phyloP scores from a whole-genome alignment of 495 filamentous ascomycete genomes.

The Penicillium fimorum region DNA sequence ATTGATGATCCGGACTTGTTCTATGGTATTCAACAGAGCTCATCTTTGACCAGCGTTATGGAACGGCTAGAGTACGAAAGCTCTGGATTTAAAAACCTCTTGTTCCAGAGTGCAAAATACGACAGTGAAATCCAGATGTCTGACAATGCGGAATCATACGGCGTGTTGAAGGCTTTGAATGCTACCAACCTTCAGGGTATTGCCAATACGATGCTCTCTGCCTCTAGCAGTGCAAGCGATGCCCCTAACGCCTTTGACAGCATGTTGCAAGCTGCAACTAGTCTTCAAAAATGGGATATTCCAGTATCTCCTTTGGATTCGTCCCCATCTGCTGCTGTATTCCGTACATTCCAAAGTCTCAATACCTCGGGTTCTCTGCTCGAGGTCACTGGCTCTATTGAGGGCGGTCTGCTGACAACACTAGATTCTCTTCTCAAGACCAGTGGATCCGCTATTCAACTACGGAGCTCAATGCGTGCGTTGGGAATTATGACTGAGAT shows the following conservation, averaged over 20 bases:
- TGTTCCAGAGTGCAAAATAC: conserved; percentile 88
- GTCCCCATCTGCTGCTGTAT: conserved; percentile 67
- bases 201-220: conserved; percentile 44
- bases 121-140: conserved; percentile 73
- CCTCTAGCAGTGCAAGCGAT: conserved; percentile 27
- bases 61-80: conserved; percentile 87
- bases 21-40: conserved; percentile 83
- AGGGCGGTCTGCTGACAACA: conserved; percentile 61
- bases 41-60: conserved; percentile 72
- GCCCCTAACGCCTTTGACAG: conserved; percentile 54
- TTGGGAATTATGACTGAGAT: conserved; percentile 79
- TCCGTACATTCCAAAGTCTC: conserved; percentile 75
- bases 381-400: conserved; percentile 52
- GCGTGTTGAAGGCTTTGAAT: conserved; percentile 45
- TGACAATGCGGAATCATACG: conserved; percentile 45
- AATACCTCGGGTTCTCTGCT: conserved; percentile 60
- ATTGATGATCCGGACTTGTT: conserved; percentile 95
- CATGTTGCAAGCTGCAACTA: conserved; percentile 77
- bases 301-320: conserved; percentile 62
- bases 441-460: conserved; percentile 55
- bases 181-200: conserved; percentile 49
- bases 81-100: conserved; percentile 81
- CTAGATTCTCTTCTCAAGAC: conserved; percentile 56
- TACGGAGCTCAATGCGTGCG: conserved; percentile 64
- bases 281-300: conserved; percentile 91